These are phyloP conservation scores for Tetradesmus obliquus DNA, from an alignment of 139 green algal species.

Conservation along the genomic window DNA sequence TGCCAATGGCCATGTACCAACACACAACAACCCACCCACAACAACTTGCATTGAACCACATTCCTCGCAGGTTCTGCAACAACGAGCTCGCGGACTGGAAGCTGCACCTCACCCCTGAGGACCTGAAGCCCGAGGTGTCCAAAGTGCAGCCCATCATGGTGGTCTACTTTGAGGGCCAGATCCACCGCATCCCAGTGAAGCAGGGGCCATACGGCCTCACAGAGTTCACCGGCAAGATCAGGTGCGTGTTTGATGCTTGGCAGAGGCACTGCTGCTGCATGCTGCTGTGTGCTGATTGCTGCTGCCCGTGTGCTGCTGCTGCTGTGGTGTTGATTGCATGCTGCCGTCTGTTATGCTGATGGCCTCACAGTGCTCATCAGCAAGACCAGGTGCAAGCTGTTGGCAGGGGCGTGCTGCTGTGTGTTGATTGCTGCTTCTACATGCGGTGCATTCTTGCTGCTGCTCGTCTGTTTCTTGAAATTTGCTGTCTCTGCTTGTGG, in stretches of 20 bases:
- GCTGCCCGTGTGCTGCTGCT: too few species aligned
- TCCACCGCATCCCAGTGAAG: constrained; percentile 74
- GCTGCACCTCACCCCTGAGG: constrained; percentile 62
- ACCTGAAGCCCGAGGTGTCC: constrained; percentile 65
- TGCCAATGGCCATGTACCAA: not conserved
- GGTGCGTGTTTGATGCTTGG: not conserved
- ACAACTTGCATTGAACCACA: not conserved
- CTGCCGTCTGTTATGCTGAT: too few species aligned
- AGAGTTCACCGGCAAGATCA: constrained; percentile 71
- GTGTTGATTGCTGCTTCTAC: too few species aligned
- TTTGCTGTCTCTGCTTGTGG: too few species aligned
- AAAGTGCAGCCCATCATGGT: constrained; percentile 78
- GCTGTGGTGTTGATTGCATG: too few species aligned
- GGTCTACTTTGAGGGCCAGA: constrained; percentile 76
- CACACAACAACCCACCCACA: too few species aligned
- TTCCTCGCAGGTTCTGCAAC: constrained; percentile 68
- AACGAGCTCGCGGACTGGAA: constrained; percentile 69
- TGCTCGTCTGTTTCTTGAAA: too few species aligned
- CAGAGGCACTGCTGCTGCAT: constrained; percentile 49
- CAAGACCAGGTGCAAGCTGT: too few species aligned
- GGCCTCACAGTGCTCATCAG: too few species aligned
- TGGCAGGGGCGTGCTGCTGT: too few species aligned
- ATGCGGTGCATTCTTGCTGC: too few species aligned
- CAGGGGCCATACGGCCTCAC: constrained; percentile 64
- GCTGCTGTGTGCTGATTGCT: too few species aligned